Percentiles rank a stretch among this genome's conserved stretches.
Evolutionary conservation across 75 land plant genomes (phyloP).

Genomic region (Cryptomeria japonica): DNA sequence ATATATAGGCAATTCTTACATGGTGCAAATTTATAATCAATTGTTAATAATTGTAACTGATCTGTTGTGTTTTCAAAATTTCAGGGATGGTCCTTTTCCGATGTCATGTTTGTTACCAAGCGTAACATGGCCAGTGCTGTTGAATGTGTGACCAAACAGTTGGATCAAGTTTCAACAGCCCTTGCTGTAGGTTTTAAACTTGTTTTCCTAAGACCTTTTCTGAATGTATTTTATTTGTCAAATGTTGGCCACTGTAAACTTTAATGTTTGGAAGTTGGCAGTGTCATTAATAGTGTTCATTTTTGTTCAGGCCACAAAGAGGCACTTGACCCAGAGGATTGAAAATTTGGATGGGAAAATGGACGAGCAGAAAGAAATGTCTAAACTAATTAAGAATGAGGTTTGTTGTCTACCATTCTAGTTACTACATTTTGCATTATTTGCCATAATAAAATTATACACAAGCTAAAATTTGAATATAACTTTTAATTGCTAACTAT

Average conservation of each 20-base stretch:
- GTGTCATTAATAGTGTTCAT: not conserved
- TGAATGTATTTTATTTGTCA: not conserved
- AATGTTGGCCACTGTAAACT: not conserved
- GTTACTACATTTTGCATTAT: not conserved
- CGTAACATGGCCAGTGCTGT: conserved; percentile 86
- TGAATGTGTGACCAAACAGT: conserved; percentile 70
- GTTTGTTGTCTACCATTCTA: conserved; percentile 23
- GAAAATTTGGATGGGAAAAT: conserved; percentile 69
- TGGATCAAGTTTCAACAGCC: conserved; percentile 78
- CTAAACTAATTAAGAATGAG: conserved; percentile 63
- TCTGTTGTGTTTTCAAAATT: not conserved
- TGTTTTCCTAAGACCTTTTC: not conserved
- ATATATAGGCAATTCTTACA: not conserved
- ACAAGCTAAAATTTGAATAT: not conserved
- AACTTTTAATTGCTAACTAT: not conserved
- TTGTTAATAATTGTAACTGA: not conserved
- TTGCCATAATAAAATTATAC: not conserved
- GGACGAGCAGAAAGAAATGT: conserved; percentile 74
- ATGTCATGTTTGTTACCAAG: conserved; percentile 92
- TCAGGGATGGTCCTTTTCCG: conserved; percentile 82
- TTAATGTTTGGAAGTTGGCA: not conserved
- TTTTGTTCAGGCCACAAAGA: conserved; percentile 60
- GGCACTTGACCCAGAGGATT: conserved; percentile 62
- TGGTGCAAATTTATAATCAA: not conserved
- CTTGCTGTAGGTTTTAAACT: conserved; percentile 49